These are phyloP conservation scores for Paraconiothyrium brasiliense DNA, from an alignment of 2,329 filamentous ascomycete species.

Conservation along the genomic window DNA sequence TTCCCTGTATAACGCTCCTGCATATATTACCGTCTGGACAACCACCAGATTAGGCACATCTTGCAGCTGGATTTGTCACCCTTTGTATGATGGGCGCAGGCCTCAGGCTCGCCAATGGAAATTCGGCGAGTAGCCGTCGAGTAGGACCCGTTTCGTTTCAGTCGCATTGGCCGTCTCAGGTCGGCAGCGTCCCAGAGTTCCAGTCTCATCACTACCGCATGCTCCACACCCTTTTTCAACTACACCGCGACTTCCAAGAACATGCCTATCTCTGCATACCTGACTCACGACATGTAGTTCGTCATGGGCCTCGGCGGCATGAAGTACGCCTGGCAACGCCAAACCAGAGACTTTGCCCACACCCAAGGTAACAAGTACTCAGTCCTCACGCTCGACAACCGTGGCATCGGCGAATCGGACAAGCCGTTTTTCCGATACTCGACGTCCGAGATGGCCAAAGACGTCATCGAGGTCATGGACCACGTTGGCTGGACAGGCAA, in stretches of 20 bases:
- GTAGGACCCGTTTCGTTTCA: constrained; percentile 45
- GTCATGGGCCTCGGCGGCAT: constrained; percentile 81
- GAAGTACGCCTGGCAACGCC: constrained; percentile 79
- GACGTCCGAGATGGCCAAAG: constrained; percentile 84
- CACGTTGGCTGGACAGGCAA: constrained; percentile 73
- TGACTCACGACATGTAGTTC: constrained; percentile 62
- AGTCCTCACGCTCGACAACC: constrained; percentile 81
- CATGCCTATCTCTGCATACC: background rate
- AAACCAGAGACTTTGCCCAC: constrained; percentile 85
- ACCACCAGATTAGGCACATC: constrained; percentile 23
- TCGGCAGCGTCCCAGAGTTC: constrained; percentile 32
- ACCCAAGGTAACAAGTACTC: constrained; percentile 72
- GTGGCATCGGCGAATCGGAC: constrained; percentile 82
- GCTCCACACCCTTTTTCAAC: constrained; percentile 30
- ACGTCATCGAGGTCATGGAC: constrained; percentile 74
- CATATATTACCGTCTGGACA: constrained; percentile 23
- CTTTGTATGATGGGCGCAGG: background rate
- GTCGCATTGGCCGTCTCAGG: constrained; percentile 49
- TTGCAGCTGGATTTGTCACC: constrained; percentile 15
- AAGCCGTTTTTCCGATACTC: constrained; percentile 81
- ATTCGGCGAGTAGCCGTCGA: background rate
- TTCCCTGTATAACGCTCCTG: constrained; percentile 27
- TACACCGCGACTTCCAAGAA: constrained; percentile 9
- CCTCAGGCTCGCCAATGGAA: background rate
- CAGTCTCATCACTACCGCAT: constrained; percentile 34